These are phyloP conservation scores for Solanum aculeatissimum DNA, from an alignment of 305 asterid species.

Conservation along the genomic window DNA sequence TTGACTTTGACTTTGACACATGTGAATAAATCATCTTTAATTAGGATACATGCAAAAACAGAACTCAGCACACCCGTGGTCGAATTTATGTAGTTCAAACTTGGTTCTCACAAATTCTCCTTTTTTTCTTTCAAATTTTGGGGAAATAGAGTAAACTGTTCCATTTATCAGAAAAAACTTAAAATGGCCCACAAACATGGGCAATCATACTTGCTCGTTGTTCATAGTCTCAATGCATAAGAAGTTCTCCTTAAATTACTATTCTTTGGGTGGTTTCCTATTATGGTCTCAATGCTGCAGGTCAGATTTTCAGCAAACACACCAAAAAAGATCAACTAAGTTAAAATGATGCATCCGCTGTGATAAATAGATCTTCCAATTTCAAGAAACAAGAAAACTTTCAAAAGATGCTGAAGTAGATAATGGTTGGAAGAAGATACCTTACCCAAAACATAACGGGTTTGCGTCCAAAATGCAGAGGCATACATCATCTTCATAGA, in stretches of 20 bases:
- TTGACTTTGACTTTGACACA: too few relatives aligned
- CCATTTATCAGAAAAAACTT: neutral
- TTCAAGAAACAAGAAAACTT: neutral
- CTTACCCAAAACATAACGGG: constrained; percentile 95
- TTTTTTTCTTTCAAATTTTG: neutral
- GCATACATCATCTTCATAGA: constrained; percentile 83
- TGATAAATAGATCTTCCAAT: neutral
- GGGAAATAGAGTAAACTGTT: neutral
- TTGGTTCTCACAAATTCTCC: neutral
- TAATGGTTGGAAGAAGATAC: constrained; percentile 34
- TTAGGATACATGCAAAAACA: neutral
- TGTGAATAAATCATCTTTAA: neutral
- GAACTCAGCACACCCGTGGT: neutral
- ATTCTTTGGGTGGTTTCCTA: neutral
- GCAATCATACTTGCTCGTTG: neutral
- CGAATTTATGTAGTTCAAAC: neutral
- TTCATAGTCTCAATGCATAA: neutral
- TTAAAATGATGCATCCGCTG: neutral
- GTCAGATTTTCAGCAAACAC: neutral
- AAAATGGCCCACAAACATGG: neutral
- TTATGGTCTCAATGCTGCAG: neutral
- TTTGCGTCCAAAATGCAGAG: constrained; percentile 80
- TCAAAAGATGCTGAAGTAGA: neutral
- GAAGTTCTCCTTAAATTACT: neutral
- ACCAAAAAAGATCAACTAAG: neutral